A percentile compares a stretch with the other conserved stretches of the same genome.
Evolutionary conservation across 306 rosid genomes (phyloP).

Genomic region (Hippophae tibetana): DNA sequence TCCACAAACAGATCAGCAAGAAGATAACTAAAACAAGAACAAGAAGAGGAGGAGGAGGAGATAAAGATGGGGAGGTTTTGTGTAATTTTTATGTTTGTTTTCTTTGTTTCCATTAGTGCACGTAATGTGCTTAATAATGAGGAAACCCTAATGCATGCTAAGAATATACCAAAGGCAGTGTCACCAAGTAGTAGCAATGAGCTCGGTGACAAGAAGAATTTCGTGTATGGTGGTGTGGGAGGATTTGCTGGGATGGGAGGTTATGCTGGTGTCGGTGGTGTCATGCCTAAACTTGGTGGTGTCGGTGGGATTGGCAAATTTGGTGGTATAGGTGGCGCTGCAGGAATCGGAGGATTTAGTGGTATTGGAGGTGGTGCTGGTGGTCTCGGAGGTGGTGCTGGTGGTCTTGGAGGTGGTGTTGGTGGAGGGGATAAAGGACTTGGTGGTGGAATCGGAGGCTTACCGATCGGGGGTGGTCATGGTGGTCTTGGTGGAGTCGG

Average conservation of each 20-base stretch:
- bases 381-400: constrained; percentile 12
- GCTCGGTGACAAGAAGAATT: constrained; percentile 41
- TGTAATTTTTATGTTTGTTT: no score
- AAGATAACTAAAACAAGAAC: no score
- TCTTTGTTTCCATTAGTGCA: no score
- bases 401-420: constrained; percentile 5
- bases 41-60: no score
- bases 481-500: no score
- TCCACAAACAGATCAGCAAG: no score
- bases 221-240: constrained; percentile 47
- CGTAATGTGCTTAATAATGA: no score
- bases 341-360: constrained; percentile 11
- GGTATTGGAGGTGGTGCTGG: constrained; percentile 24
- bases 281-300: constrained; percentile 27
- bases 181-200: constrained; percentile 10
- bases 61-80: no score
- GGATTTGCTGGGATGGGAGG: constrained; percentile 29
- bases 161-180: constrained; percentile 3
- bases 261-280: constrained; percentile 19
- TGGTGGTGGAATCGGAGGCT: not conserved
- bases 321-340: constrained; percentile 22
- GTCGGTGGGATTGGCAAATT: constrained; percentile 17
- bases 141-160: no score
- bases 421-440: constrained; percentile 1
- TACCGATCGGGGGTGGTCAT: no score